Evolutionary conservation across 192 early-diverging fungal genomes (phyloP).

Genomic region (Thoreauomyces humboldtii): DNA sequence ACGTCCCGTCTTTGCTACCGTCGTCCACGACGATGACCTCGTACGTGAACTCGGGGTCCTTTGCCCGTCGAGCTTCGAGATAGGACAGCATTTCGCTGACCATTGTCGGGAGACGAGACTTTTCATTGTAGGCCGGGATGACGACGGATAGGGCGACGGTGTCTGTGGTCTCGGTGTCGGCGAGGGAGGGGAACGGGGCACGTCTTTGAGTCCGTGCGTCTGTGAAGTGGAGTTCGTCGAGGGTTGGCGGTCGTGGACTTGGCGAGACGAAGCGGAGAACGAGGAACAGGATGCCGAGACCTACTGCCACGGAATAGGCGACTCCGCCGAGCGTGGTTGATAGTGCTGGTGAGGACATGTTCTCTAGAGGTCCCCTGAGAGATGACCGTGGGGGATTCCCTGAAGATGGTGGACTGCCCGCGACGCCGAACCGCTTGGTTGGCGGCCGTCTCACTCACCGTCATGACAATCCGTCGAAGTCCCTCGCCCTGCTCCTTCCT

Average conservation of each 20-base stretch:
- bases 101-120: constrained; percentile 77
- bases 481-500: too few relatives aligned
- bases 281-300: background rate
- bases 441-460: too few relatives aligned
- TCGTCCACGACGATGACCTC: constrained; percentile 94
- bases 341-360: background rate
- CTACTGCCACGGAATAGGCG: background rate
- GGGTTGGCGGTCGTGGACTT: constrained; percentile 9
- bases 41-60: constrained; percentile 52
- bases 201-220: constrained; percentile 33
- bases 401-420: too few relatives aligned
- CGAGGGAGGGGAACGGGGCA: constrained; percentile 43
- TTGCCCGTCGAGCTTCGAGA: constrained; percentile 49
- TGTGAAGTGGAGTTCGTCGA: constrained; percentile 49
- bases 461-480: too few relatives aligned
- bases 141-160: constrained; percentile 67
- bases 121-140: constrained; percentile 92
- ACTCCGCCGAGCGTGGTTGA: background rate
- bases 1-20: constrained; percentile 79
- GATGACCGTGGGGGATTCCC: too few relatives aligned
- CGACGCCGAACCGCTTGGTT: too few relatives aligned
- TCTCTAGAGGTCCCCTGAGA: too few relatives aligned
- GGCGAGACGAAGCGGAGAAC: constrained; percentile 16
- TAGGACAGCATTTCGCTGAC: constrained; percentile 74
- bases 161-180: constrained; percentile 26